Evolutionary conservation across 257 asterid species (phyloP), one percentile per base, ranked within the genome.

Genomic region (Lithospermum erythrorhizon): DNA sequence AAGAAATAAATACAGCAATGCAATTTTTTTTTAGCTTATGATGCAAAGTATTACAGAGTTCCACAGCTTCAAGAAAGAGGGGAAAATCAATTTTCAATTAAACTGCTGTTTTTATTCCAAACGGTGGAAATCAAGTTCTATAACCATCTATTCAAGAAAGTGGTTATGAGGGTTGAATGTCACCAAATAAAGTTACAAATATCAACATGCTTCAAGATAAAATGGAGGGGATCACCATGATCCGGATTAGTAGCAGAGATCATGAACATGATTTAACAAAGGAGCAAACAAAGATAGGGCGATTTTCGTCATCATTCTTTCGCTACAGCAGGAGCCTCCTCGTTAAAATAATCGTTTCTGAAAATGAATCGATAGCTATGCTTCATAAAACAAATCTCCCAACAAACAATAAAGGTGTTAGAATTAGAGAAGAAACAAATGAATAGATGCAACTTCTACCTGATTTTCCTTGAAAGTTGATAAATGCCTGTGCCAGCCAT

Each of bases 271-370:
- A 32, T 35, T 35, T 14, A 35, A 35, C 49, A 41, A 5, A 32
- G 8, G 45, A 32, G 45, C 4, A 27, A 32, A 32, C 9, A n/a
- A n/a, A n/a, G n/a, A n/a, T n/a, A n/a, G n/a, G n/a, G 4, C 1
- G 17, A 18, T 30, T 63, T 65, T 61, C 64, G 58, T 59, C 70
- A n/a, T n/a, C 71, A 75, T 73, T 83, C 84, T 67, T 83, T 82
- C n/a, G n/a, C n/a, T 29, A 68, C 84, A 30, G 37, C 84, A 58
- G 81, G 76, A 67, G 74, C 74, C 61, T 75, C 81, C 62, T 80
- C 72, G 6, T 30, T 68, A 65, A 70, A 76, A 54, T 75, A 80
- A 35, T 83, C 87, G 55, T 80, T 81, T 78, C 87, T 83, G 82
- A 21, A n/a, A 5, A 25, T 13, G 51, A 21, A 49, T 20, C 16